Evolutionary conservation across 306 rosid species (phyloP), one percentile per base, ranked within the genome.

Genomic region (Gynostemma pentaphyllum): DNA sequence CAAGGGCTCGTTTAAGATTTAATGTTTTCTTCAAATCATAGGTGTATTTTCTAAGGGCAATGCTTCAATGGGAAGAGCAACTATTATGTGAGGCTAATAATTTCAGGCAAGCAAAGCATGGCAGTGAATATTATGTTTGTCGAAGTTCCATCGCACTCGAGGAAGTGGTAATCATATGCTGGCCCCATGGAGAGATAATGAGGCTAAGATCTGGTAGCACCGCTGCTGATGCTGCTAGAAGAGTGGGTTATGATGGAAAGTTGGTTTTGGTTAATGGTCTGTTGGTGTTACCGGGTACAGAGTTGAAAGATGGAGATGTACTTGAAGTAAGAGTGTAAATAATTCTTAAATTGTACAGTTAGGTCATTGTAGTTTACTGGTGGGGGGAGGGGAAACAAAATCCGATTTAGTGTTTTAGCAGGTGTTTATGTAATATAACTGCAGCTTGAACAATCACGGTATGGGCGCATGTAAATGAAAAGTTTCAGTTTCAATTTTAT

Each of bases 61-160:
- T 91, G 98, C 83, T 91, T 56, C 80, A 81, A 64, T 85, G 96
- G 98, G 98, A 88, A 75, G 95, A 87, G 76, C 87, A 87, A 53
- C 74, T 91, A 76, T 87, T 87, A 37, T 74, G 85, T 7, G 95
- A 88, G 74, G 95, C 90, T 64, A 70, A 85, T 73, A 15, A 9
- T 40, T 42, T 76, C 41, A 73, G 68, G 60, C 78, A 80, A 66
- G 47, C 67, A 61, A 81, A 41, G 48, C 72, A 67, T 22, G 56
- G 66, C 19, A 64, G 52, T 18, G 75, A 69, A 62, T 71, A 62
- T 65, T 37, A 64, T 19, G 63, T 53, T 55, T 24, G 47, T 64
- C 68, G 37, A 15, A 77, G 79, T 49, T 71, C 89, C 42, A 74
- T 72, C 14, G 63, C 68, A 45, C 86, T 80, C 27, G 83, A 89